Evolutionary conservation across 371 early-diverging fungal species (phyloP), one percentile per base, ranked within the genome.

Genomic region (Mortierella sp.): DNA sequence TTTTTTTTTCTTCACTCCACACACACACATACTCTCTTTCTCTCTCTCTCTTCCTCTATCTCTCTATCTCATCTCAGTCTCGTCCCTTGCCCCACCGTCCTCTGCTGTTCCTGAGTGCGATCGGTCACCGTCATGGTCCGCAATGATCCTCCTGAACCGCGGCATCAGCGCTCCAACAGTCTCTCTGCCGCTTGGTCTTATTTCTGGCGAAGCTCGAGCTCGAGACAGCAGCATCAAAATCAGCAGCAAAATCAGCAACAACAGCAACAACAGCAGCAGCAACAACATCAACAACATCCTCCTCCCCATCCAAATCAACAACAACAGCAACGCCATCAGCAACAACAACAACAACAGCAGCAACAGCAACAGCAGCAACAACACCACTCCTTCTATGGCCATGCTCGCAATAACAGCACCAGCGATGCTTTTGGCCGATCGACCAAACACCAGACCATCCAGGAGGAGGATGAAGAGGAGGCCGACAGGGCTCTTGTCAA

Each of bases 141-240:
- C 52, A 69, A 69, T 62, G 75, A 70, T 45, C 29, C 47, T 30
- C 66, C 52, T 52, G 71, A 76, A 55, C 67, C 76, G 21, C 76
- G 76, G 37, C 67, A 23, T 60, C 37, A 37, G 9, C 76, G 76
- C 57, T 76, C 76, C 25, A 68, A 64, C 68, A 76, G 76, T 46
- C 30, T 76, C 51, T 68, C 76, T 3, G 65, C 72, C 29, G 76
- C 76, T 11, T 76, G 71, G 76, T 76, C 76, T 1, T 76, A 60
- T 48, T 58, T 76, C 48, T 76, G 67, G 65, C 75, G 75, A 19
- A 62, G 75, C 9, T 66, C 66, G 1, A 55, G 45, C 30, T 44
- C 69, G 48, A 75, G 67, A 25, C 56, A 61, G n/a, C 69, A 64
- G 15, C 65, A 64, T 5, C 45, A 28, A 1, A 60, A 65, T 4